Base-by-base conservation (phyloP, 2,329 filamentous ascomycete genomes). In the Stemphylium vesicarium region DNA sequence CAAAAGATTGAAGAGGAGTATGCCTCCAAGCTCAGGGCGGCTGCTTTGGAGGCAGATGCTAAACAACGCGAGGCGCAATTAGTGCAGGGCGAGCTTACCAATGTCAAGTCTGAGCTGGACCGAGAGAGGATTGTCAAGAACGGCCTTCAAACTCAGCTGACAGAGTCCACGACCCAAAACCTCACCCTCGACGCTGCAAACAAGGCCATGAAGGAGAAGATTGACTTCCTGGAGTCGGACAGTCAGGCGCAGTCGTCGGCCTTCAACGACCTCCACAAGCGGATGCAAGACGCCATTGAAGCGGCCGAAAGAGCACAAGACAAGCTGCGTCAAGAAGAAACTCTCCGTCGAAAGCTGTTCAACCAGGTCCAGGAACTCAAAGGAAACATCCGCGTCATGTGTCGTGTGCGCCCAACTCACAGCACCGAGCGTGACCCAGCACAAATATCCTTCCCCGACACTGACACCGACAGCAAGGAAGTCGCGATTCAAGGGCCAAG, bases 311-410 rank as follows among this genome's bases (percentile, higher is more conserved):
- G 85, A 32, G 87, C 90, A 1, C 87, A 90, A 52, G 86, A 91
- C 62, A 96, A 95, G 71, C 81, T 99, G 24, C 88, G 95, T 59
- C 91, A 89, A 68, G 95, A 98, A 72, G 95, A 99, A 77, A 95
- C 91, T 0, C 81, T 96, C 45, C 87, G 95, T 12, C 86, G 95
- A 18, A 94, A 96, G 65, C 84, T 99, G 0, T 96, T 98, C 80
- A 98, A 98, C 77, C 95, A 96, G 74, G 94, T 99, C 41, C 92
- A 99, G 74, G 95, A 99, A 71, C 85, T 99, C 56, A 97, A 96
- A 75, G 95, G 95, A 67, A 99, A 99, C 72, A 99, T 99, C 69
- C 89, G 95, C 16, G 95, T 99, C 63, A 99, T 99, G 86, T 98
- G 94, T 71, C 88, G 95, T 72, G 94, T 98, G 24, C 88, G 96